A percentile compares a stretch with the other conserved stretches of the same genome.
Evolutionary conservation across 306 rosid genomes (phyloP).

Genomic region (Potentilla sterilis): DNA sequence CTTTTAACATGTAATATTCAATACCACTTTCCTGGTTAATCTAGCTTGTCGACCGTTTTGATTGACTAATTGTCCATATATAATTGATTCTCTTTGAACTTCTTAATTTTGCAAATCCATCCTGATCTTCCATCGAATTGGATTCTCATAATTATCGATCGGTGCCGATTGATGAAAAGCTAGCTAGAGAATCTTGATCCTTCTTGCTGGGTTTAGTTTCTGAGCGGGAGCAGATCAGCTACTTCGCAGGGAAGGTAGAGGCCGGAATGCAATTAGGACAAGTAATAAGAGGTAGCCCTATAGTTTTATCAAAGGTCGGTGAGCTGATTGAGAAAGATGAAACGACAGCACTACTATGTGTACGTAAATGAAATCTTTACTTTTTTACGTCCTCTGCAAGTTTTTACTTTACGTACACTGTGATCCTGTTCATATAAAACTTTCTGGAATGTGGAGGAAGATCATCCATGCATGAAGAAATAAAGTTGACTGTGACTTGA

Average conservation of each 20-base stretch:
- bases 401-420: not conserved
- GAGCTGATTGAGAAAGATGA: conserved; percentile 19
- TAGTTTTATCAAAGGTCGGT: not conserved
- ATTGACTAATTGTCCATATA: not conserved
- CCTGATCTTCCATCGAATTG: not conserved
- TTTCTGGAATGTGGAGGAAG: not conserved
- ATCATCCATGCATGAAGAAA: not conserved
- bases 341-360: conserved; percentile 18
- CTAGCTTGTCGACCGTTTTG: not conserved
- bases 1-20: not conserved
- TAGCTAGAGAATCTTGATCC: not conserved
- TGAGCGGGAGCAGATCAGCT: not conserved
- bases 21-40: not conserved
- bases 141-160: not conserved
- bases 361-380: not conserved
- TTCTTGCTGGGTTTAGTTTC: not conserved
- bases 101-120: not conserved
- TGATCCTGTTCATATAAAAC: not conserved
- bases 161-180: not conserved
- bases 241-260: conserved; percentile 40
- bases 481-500: not conserved
- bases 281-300: conserved; percentile 3
- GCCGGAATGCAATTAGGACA: not conserved
- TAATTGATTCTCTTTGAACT: not conserved
- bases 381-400: not conserved